A percentile compares a stretch with the other conserved stretches of the same genome.
These are phyloP conservation scores for Aspergillus caelatus DNA, from an alignment of 2,329 filamentous ascomycete species.

Conservation along the genomic window DNA sequence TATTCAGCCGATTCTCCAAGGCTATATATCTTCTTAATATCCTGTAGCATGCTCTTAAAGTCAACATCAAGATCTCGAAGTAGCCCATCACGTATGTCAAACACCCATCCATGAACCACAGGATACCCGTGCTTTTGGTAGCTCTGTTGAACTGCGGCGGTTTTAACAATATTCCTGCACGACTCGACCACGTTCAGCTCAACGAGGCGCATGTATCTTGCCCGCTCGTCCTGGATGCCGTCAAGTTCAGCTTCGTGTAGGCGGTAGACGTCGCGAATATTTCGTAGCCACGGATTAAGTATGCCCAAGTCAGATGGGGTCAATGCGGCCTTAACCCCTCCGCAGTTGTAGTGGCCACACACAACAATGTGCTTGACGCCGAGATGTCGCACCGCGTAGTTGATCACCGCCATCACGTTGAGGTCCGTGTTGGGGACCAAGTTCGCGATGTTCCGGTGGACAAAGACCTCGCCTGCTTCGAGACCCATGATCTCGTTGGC, in stretches of 20 bases:
- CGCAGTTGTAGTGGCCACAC: too few relatives aligned
- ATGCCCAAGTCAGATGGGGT: too few relatives aligned
- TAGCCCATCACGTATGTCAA: constrained; percentile 68
- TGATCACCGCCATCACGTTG: constrained; percentile 15
- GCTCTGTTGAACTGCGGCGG: constrained; percentile 60
- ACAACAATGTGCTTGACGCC: too few relatives aligned
- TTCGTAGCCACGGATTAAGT: constrained; percentile 64
- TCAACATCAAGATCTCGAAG: constrained; percentile 67
- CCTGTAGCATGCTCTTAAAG: constrained; percentile 58
- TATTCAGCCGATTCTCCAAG: constrained; percentile 27
- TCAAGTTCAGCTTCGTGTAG: constrained; percentile 70
- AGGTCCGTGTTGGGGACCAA: constrained; percentile 34
- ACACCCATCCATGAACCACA: constrained; percentile 74
- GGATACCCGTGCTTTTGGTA: constrained; percentile 60
- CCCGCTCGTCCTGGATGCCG: constrained; percentile 21
- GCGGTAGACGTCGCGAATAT: constrained; percentile 74
- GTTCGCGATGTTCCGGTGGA: constrained; percentile 39
- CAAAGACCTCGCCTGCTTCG: constrained; percentile 36
- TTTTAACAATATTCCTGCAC: constrained; percentile 43
- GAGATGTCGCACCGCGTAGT: too few relatives aligned
- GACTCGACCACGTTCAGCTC: constrained; percentile 36
- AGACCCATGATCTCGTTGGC: constrained; percentile 38
- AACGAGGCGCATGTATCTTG: constrained; percentile 30
- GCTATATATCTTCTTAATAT: constrained; percentile 69
- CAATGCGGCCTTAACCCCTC: too few relatives aligned